Evolutionary conservation across 1,284 basidiomycete species (phyloP), one percentile per base, ranked within the genome.

Genomic region (Neonothopanus nambi): DNA sequence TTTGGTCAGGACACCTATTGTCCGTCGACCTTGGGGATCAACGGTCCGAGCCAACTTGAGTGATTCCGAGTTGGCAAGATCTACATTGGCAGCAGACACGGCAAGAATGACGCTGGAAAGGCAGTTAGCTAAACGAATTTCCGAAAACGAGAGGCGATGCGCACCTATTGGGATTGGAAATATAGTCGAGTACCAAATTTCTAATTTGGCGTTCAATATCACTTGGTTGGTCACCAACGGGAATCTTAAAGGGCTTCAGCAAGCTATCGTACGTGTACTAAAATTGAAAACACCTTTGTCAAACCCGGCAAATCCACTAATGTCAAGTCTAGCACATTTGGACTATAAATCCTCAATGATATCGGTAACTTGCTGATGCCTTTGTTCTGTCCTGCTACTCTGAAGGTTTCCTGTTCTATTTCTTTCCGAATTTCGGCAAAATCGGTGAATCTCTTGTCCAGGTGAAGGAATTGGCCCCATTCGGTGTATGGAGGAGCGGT

Each of bases 331-430:
- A 98, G 77, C 15, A 99, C 96, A 65, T 95, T 86, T 21, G 95
- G 93, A 60, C 94, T 95, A 72, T 92, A 96, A 75, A 98, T 96
- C 68, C 94, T 85, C 59, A 98, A 77, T 59, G 93, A 90, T 67
- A 98, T 98, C 5, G 96, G 95, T 52, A 98, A 72, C 70, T 95
- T 95, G 75, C 92, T 95, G 57, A 99, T 90, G 50, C 97, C 96
- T 76, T 98, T 99, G 75, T 99, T 99, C 78, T 98, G 95, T 0
- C 96, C 96, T 0, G 97, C 96, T 24, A 99, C 96, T 41, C 96
- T 80, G 70, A 91, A 95, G 2, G 97, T 99, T 78, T 99, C 97
- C 68, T 94, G 91, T 73, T 99, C 96, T 60, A 99, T 99, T 75
- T 99, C 97, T 61, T 89, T 89, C 36, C 95, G 82, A 61, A 99